phyloP scores from a whole-genome alignment of 1,284 basidiomycete species.

The Volvariella surrecta region DNA sequence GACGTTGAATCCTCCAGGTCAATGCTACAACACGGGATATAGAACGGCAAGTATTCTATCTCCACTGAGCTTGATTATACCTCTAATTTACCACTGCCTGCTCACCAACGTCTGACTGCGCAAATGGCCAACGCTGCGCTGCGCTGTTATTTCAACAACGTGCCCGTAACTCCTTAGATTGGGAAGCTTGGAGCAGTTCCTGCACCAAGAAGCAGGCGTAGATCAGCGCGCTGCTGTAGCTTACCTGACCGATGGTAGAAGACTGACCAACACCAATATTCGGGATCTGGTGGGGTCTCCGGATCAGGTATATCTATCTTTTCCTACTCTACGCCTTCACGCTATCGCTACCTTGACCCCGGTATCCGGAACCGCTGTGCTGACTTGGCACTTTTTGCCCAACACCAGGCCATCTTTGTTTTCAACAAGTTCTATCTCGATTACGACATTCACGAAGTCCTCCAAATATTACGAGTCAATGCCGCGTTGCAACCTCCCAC shows the following conservation, averaged over 20 bases:
- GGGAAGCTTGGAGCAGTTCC: slow-evolving; percentile 54
- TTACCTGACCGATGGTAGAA: slow-evolving; percentile 67
- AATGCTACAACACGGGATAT: slow-evolving; percentile 64
- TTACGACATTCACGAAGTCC: slow-evolving; percentile 51
- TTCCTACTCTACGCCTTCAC: too few species aligned
- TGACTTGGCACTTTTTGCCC: slow-evolving; percentile 3
- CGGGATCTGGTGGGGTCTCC: slow-evolving; percentile 63
- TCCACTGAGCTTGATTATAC: too few species aligned
- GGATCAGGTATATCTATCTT: slow-evolving; percentile 46
- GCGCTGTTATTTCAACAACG: not conserved
- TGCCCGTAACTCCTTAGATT: slow-evolving; percentile 28
- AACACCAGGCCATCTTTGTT: slow-evolving; percentile 57
- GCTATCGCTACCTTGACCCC: too few species aligned
- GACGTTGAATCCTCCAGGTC: slow-evolving; percentile 29
- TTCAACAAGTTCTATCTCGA: slow-evolving; percentile 75
- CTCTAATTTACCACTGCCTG: slow-evolving; percentile 2
- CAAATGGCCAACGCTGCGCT: slow-evolving; percentile 1
- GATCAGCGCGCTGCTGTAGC: slow-evolving; percentile 61
- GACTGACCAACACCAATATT: slow-evolving; percentile 58
- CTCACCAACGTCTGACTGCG: slow-evolving; percentile 5
- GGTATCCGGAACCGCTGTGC: too few species aligned
- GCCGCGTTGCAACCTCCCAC: slow-evolving; percentile 55
- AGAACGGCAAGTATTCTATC: slow-evolving; percentile 44
- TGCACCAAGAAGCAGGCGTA: slow-evolving; percentile 60
- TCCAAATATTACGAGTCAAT: slow-evolving; percentile 49